Evolutionary conservation across 164 flowering plant species (phyloP), one percentile per base, ranked within the genome.

Genomic region (Sextonia rubra): DNA sequence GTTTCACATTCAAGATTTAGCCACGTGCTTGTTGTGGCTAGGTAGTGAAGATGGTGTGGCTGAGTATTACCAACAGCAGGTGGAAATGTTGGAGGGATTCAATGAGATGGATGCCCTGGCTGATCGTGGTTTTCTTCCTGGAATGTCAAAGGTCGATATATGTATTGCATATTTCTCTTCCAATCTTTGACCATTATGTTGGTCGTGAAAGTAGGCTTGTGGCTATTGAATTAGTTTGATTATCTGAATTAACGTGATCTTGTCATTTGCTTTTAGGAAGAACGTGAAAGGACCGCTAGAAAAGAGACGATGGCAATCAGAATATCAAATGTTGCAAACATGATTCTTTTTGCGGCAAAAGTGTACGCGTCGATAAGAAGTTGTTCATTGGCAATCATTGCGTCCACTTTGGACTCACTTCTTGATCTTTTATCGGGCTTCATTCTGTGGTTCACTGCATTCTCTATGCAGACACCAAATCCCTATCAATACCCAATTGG

Each of bases 401-500:
- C 98, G 29, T 93, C 98, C 65, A 93, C 98, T 29, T 73, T 93
- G 78, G 98, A 93, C 80, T 93, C 98, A 5, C 94, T 93, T 74
- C 92, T 91, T 64, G 98, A 93, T 80, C 93, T 93, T 71, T 80
- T 93, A 7, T 93, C 98, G n/a, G 98, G 98, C 47, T 93, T 91
- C 80, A 93, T 93, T 69, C 80, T 93, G 70, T 91, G 98, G 98
- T 93, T 93, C 75, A 91, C 98, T 71, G 91, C 98, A 67, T 91
- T 90, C 82, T 87, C 98, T 67, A 93, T 93, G 98, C 88, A 88
- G 81, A 91, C 91, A 37, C 97, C 91, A 58, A 91, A 87, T 70
- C 98, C 97, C 15, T 93, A 93, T 77, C 97, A 83, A 79, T 93
- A 91, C 75, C 98, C 97, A n/a, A 91, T 93, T 78, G 98, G 98